phyloP scores from a whole-genome alignment of 768 basidiomycete species.

The Tricholomella constricta region DNA sequence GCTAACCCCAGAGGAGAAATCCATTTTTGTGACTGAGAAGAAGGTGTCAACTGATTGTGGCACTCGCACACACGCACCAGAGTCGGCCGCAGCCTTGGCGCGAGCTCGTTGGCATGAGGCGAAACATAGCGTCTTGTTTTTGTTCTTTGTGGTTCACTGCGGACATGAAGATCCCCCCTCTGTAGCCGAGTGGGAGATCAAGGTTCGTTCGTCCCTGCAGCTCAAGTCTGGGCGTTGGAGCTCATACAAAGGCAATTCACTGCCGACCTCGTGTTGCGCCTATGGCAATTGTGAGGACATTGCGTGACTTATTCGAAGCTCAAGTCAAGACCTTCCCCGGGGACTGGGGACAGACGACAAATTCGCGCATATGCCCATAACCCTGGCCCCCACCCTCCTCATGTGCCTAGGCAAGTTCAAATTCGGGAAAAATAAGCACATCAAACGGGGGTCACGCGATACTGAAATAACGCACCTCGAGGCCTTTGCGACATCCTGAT shows the following conservation, averaged over 20 bases:
- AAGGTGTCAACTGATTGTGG: constrained; percentile 8
- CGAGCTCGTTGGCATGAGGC: constrained; percentile 1
- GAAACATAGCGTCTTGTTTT: constrained; percentile 1
- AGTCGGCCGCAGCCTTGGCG: constrained; percentile 3
- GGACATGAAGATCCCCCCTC: background rate
- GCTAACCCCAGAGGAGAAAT: constrained; percentile 16
- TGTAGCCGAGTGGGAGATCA: background rate
- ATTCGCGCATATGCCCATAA: constrained; percentile 11
- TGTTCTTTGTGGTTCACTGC: background rate
- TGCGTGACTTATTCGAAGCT: background rate
- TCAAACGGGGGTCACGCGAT: constrained; percentile 10
- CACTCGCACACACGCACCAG: background rate
- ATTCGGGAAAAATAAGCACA: constrained; percentile 6
- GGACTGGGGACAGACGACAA: background rate
- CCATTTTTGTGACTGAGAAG: background rate
- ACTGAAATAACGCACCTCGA: constrained; percentile 12
- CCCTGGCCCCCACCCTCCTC: constrained; percentile 11
- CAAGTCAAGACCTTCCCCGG: background rate
- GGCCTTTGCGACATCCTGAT: background rate
- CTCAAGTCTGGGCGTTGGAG: too few species aligned
- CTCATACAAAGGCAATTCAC: too few species aligned
- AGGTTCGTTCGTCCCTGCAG: background rate
- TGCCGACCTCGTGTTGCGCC: constrained; percentile 1
- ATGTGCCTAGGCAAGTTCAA: background rate
- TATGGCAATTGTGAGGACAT: too few species aligned